Base-by-base conservation (phyloP, 768 basidiomycete species). In the Sporobolomyces phaffii region DNA sequence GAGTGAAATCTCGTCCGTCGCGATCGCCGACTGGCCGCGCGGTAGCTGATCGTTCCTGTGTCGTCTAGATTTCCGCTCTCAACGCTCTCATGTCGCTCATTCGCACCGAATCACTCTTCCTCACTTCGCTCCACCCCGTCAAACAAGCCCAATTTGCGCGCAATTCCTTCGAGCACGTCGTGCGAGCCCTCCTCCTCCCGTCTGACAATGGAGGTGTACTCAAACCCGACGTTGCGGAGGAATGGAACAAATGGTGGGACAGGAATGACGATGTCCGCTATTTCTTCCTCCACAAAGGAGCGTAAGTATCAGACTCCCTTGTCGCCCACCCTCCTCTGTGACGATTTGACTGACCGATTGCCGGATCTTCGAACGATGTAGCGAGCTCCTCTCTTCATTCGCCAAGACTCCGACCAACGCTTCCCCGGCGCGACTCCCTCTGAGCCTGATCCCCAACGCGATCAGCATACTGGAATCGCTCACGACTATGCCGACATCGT, bases 221-320 rank as follows among this genome's bases (percentile, higher is more conserved):
- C 29, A 79, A 84, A 47, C 77, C 81, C 15, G 90, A 91, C 73
- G 79, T 85, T 60, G 82, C 83, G 41, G 85, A 82, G 13, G 91
- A 88, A 84, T 82, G 90, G 72, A 85, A 83, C 51, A 85, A 82
- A 18, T 92, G 87, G 86, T 82, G 90, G 72, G 85, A 84, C 69
- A 84, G 87, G 9, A 74, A 88, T 75, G 88, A 90, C 73, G 91
- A 94, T 73, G 80, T 93, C 36, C 84, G 91, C 64, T 93, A 88
- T 88, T 89, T 88, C 79, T 91, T 91, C 80, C 81, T 94, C 38
- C 83, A 87, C 47, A 88, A 91, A 29, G 69, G 73, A 33, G 74
- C 81, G 87, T 60, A 83, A 81, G 90, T 70, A 83, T 79, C 9
- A 53, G 38, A 65, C 13, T 62, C 28, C 50, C 53, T 47, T 91